Evolutionary conservation across 495 filamentous ascomycete species (phyloP), one percentile per base, ranked within the genome.

Genomic region (Pyrenula aspistea): DNA sequence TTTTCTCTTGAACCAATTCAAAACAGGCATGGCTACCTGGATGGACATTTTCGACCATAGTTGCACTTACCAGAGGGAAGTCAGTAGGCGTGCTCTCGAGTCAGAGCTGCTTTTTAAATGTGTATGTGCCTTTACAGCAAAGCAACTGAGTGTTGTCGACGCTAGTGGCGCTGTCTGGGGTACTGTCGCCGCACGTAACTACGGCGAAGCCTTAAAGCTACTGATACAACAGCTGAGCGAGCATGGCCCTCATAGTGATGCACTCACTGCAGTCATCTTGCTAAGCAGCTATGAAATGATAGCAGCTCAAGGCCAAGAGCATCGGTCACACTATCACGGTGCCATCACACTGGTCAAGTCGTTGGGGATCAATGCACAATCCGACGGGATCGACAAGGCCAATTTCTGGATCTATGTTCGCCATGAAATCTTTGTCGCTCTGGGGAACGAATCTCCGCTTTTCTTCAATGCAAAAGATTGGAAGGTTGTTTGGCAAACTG

Each of bases 341-440:
- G 59, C 54, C 2, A 19, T 49, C 12, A 60, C 55, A 24, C 54
- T 66, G 23, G 54, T 66, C 22, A 60, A 54, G 51, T 23, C 57
- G 2, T 57, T 57, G 15, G n/a, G 47, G 21, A 58, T 64, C n/a
- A 48, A 21, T 36, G 60, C 56, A 21, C 47, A 25, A 19, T 56
- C 60, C 20, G 54, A n/a, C 1, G 58, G 58, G n/a, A 55, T 67
- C 15, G 56, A 60, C 10, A 48, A 36, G 19, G 64, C 64, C 12
- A 60, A 56, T 24, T 67, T 67, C 49, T 67, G 62, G 62, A 54
- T 67, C 42, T 64, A 64, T 36, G 59, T 64, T 11, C 49, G 62
- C 25, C 64, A 67, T 12, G 64, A 65, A 49, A 59, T 64, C 24
- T 54, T 42, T 22, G 52, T 65, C 8, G 64, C 64, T 2, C 48